Base-by-base conservation (phyloP, 108 stramenopile species). In the Skeletonema grethae region DNA sequence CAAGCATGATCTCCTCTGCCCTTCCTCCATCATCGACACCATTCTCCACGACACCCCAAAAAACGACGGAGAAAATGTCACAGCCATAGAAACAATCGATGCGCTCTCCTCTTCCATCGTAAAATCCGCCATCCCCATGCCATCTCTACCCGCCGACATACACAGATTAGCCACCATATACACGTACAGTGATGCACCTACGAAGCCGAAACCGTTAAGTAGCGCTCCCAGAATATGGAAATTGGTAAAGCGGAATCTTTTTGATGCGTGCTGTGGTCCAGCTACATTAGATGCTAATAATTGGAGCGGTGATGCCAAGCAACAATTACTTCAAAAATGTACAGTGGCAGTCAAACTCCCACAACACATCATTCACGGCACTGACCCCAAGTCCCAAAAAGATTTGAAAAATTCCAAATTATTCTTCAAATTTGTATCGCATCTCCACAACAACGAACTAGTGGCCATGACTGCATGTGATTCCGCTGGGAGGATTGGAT, bases 121-220 rank as follows among this genome's bases (percentile, higher is more conserved):
- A 48, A 12, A 57, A 64, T 73, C 79, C 9, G 67, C 79, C 39
- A 16, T 39, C 28, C 63, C 62, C 58, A 4, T 41, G 38, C 1
- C 72, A 22, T 35, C 61, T 7, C 22, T 56, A 24, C 22, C 63
- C 6, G 45, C 57, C 11, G 48, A 31, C 63, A 34, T 60, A 35
- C 43, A 18, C 32, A 60, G 11, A 60, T 34, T 84, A 13, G 50
- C 82, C 24, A 76, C 82, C n/a, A 65, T 90, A 2, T 93, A 93
- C 63, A 85, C 89, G 0, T 93, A 88, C 70, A 41, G 63, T 4
- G 92, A 91, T 61, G 90, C 85, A 0, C 92, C 92, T 7, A 65
- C 80, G 24, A 9, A 16, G 43, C 90, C 88, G 9, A 84, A 68
- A 5, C 90, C 88, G 16, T 57, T 94, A 1, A 85, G 85, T 75